Conservation (phyloP, 148 eudicot genomes). For the Rhododendron williamsianum region DNA sequence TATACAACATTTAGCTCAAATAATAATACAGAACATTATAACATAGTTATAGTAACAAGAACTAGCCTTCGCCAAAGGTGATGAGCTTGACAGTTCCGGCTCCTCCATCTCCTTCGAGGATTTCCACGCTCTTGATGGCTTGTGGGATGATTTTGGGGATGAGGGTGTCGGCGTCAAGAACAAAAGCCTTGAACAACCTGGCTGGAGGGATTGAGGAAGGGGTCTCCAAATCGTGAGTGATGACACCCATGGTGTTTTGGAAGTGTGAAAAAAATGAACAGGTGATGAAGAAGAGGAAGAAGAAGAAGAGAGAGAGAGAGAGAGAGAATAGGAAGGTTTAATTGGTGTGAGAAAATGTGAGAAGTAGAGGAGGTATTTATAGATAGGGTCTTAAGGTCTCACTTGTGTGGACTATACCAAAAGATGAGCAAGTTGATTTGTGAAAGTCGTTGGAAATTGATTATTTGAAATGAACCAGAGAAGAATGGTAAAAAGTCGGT, state of each 20-base stretch:
- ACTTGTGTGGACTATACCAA: background rate
- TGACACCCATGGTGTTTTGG: background rate
- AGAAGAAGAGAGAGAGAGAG: too few species aligned
- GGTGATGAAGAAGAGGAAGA: too few species aligned
- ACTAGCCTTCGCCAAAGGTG: conserved; percentile 10
- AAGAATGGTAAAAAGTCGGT: background rate
- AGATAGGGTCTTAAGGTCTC: background rate
- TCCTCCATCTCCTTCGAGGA: conserved; percentile 9
- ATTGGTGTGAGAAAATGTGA: background rate
- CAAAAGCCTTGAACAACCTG: background rate
- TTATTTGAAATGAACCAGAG: background rate
- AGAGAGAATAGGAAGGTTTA: background rate
- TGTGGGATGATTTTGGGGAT: conserved; percentile 8
- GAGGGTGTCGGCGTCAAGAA: background rate
- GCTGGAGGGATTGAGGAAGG: background rate
- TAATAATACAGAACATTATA: background rate
- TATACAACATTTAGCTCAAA: background rate
- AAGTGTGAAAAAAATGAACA: too few species aligned
- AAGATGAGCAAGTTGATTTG: background rate
- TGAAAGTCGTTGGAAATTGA: background rate
- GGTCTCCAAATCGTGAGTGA: background rate
- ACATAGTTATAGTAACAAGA: background rate
- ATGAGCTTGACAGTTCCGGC: conserved; percentile 6
- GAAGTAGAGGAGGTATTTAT: background rate
- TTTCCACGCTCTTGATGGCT: conserved; percentile 5